Evolutionary conservation across 371 early-diverging fungal species (phyloP).

Genomic region (Batkoa obscura): DNA sequence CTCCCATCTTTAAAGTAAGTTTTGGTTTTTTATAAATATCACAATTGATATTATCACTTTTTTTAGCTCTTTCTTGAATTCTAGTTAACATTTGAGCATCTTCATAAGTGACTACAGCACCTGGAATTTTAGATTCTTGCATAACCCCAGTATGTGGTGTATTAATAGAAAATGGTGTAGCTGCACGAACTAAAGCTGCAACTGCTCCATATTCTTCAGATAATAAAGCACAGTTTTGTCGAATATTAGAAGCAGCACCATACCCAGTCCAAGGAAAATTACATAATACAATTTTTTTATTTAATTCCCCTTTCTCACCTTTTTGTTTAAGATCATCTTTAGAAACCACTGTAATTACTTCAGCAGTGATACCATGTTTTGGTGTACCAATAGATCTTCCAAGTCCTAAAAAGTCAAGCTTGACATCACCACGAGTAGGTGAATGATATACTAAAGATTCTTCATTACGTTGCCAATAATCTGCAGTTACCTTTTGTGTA

Average conservation of each 20-base stretch:
- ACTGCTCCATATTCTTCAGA: conserved; percentile 29
- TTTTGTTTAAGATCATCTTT: neutral
- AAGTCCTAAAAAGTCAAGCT: conserved; percentile 24
- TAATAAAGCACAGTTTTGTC: conserved; percentile 17
- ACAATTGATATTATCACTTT: conserved; percentile 2
- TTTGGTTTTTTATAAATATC: conserved; percentile 15
- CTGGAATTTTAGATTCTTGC: conserved; percentile 16
- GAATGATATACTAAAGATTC: conserved; percentile 23
- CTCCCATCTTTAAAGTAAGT: conserved; percentile 20
- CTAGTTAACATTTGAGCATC: conserved; percentile 27
- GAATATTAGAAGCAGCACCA: conserved; percentile 10
- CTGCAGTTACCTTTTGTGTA: conserved; percentile 24
- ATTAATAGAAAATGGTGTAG: conserved; percentile 20
- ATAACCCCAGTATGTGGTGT: conserved; percentile 25
- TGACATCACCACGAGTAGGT: conserved; percentile 22
- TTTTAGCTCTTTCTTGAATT: conserved; percentile 13
- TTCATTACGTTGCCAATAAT: conserved; percentile 21
- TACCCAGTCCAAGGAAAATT: conserved; percentile 21
- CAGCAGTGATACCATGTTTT: conserved; percentile 20
- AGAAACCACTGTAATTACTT: conserved; percentile 18
- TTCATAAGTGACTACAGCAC: conserved; percentile 25
- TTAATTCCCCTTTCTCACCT: conserved; percentile 14
- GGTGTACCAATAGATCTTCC: conserved; percentile 24
- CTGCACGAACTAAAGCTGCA: conserved; percentile 26
- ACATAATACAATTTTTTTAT: conserved; percentile 25